Evolutionary conservation across 345 rosid species (phyloP), one percentile per base, ranked within the genome.

Genomic region (Stellera chamaejasme): DNA sequence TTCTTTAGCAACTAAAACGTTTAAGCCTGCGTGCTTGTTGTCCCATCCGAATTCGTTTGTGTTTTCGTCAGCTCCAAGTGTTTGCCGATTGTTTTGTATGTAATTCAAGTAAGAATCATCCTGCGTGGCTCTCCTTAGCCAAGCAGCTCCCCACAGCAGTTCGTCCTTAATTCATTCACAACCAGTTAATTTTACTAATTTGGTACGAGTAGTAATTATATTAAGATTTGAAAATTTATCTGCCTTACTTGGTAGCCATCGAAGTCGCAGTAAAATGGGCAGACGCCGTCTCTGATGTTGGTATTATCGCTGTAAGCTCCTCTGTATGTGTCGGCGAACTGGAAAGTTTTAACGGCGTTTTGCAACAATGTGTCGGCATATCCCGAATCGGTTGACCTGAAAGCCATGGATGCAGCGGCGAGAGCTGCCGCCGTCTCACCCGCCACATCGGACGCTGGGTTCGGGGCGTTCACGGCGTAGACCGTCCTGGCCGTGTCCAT

Each of bases 11-110:
- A 93, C 83, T 32, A 93, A 90, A 60, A 89, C 90, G 44, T 89
- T 93, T 61, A 93, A 76, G 27, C 99, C 99, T 45, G 96, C 96
- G 52, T 89, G 88, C 77, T 93, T 93, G 61, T 93, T 93, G 77
- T 93, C 96, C 99, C 99, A 89, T 0, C 97, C 99, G 52, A 84
- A 93, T 67, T 93, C 99, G 51, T 93, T 87, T 55, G 84, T 83
- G 60, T 89, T 93, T 56, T 89, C 99, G 44, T 74, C 88, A 23
- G 96, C 97, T 42, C 97, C 99, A 41, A 89, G 84, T 0, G 99
- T 76, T 61, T 87, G 82, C 57, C 94, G 81, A 50, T 93, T 93
- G 69, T 58, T 76, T 69, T 89, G 67, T 43, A 89, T 78, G 79
- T 87, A 93, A 62, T 45, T 67, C 13, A 89, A 86, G 67, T 78